Percentiles rank a stretch among this genome's conserved stretches.
Evolutionary conservation across 495 filamentous ascomycete genomes (phyloP).

Genomic region (Pseudomonodictys pantanalensis): DNA sequence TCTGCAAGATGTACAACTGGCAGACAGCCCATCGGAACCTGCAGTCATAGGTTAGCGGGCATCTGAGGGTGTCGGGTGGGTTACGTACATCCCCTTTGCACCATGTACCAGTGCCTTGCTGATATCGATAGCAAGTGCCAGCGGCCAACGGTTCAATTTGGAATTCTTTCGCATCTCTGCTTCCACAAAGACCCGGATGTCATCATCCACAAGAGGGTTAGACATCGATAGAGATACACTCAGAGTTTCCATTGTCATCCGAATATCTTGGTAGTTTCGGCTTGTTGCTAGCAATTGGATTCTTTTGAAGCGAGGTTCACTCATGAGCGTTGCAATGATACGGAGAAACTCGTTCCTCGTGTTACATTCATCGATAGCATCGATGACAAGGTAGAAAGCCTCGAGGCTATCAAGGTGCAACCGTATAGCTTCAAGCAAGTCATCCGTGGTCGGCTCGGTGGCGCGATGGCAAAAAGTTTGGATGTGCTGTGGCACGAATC

Average conservation of each 20-base stretch:
- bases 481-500: not conserved
- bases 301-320: not conserved
- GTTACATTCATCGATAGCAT: constrained; percentile 10
- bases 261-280: constrained; percentile 4
- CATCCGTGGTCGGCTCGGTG: not conserved
- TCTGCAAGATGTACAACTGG: not conserved
- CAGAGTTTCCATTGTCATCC: not conserved
- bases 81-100: constrained; percentile 2
- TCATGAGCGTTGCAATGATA: not conserved
- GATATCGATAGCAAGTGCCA: not conserved
- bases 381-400: constrained; percentile 5
- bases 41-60: not conserved
- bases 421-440: not conserved
- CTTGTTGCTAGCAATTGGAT: constrained; percentile 4
- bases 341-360: not conserved
- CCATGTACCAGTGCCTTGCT: not conserved
- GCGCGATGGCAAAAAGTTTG: not conserved
- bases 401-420: not conserved
- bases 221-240: constrained; percentile 1
- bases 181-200: not conserved
- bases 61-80: not conserved
- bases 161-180: not conserved
- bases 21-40: constrained; percentile 16
- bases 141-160: not conserved
- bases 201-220: constrained; percentile 1